These are phyloP conservation scores for Colletotrichum limetticola DNA, from an alignment of 2,329 filamentous ascomycete genomes.

Conservation along the genomic window DNA sequence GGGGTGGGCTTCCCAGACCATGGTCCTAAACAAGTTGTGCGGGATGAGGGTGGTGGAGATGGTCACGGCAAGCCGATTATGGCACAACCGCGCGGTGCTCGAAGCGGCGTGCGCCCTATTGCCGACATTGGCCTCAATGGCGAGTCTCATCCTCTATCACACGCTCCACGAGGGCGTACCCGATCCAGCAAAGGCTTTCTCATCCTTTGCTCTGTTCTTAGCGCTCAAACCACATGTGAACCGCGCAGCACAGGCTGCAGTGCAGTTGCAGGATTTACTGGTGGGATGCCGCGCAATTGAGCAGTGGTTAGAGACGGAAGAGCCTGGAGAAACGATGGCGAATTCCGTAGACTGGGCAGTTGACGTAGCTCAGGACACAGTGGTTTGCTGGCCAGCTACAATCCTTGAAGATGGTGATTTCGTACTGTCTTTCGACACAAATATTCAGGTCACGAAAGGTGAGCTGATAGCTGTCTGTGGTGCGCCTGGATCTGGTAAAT, in stretches of 20 bases:
- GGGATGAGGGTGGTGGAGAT: neutral
- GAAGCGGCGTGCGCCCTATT: neutral
- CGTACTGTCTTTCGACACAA: neutral
- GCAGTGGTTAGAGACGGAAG: slow-evolving; percentile 1
- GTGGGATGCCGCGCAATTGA: slow-evolving; percentile 2
- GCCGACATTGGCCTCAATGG: slow-evolving; percentile 1
- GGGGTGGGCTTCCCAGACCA: neutral
- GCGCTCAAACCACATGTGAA: slow-evolving; percentile 4
- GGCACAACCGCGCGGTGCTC: neutral
- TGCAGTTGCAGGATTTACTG: slow-evolving; percentile 1
- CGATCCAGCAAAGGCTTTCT: neutral
- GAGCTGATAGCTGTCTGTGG: neutral
- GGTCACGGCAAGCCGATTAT: neutral
- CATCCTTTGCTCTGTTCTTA: neutral
- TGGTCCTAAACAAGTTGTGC: neutral
- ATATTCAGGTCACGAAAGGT: neutral
- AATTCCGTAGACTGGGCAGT: neutral
- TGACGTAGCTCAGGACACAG: neutral
- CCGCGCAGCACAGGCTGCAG: neutral
- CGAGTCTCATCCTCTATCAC: neutral
- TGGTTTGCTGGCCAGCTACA: neutral
- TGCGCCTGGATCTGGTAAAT: neutral
- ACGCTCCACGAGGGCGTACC: neutral
- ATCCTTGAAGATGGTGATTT: neutral
- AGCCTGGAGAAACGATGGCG: neutral